Conservation (phyloP, 78 protist genomes). For the slime mould (Dictyostelium discoideum) region dicty_2.7 NC_007089.4:252501-253000, state of each 20-base stretch:
- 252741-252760: conserved; percentile 29
- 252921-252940: background rate
- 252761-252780: background rate
- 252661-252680: conserved; percentile 48
- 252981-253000: background rate
- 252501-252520: conserved; percentile 91
- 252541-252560: conserved; percentile 87
- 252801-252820: conserved; percentile 1
- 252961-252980: background rate
- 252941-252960: background rate
- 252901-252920: background rate
- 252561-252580: conserved; percentile 96
- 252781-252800: background rate
- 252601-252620: conserved; percentile 92
- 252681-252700: conserved; percentile 66
- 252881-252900: background rate
- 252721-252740: conserved; percentile 37
- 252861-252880: background rate
- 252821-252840: background rate
- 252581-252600: conserved; percentile 96
- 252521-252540: conserved; percentile 84
- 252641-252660: conserved; percentile 82
- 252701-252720: conserved; percentile 54
- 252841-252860: conserved; percentile 9
- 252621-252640: conserved; percentile 88